Percentiles rank a stretch among this genome's conserved stretches.
Conservation (phyloP, 2,329 filamentous ascomycete species). For the Cladosporium sp. region DNA sequence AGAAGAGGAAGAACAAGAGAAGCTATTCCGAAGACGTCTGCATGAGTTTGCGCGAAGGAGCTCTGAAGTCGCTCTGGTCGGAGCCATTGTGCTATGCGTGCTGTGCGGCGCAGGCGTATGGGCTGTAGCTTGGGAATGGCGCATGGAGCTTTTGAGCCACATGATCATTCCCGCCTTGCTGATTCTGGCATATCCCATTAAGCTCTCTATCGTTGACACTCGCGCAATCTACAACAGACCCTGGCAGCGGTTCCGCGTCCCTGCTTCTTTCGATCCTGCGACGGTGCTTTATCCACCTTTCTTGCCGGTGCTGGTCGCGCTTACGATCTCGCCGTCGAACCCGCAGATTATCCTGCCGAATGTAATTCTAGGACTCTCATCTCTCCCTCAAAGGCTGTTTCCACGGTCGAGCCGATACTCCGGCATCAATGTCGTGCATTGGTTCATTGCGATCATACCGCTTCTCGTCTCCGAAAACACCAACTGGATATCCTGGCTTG, state of each 20-base stretch:
- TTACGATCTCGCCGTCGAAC: conserved; percentile 64
- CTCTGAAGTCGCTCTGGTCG: conserved; percentile 52
- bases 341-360: conserved; percentile 67
- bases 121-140: conserved; percentile 32
- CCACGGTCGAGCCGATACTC: conserved; percentile 57
- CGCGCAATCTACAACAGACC: conserved; percentile 28
- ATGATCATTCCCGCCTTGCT: conserved; percentile 26
- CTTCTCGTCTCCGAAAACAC: conserved; percentile 48
- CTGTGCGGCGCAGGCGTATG: conserved; percentile 34
- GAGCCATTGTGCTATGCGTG: conserved; percentile 48
- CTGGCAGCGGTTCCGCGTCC: conserved; percentile 55
- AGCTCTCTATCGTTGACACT: conserved; percentile 32
- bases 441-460: conserved; percentile 71
- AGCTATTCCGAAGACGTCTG: conserved; percentile 79
- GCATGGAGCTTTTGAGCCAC: conserved; percentile 35
- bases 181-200: conserved; percentile 31
- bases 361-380: conserved; percentile 73
- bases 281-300: conserved; percentile 81
- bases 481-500: conserved; percentile 32
- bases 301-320: conserved; percentile 70
- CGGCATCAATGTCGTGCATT: conserved; percentile 67
- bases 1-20: conserved; percentile 45
- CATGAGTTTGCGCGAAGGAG: conserved; percentile 74
- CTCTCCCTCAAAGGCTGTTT: conserved; percentile 69
- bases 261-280: conserved; percentile 81